Evolutionary conservation across 139 green algal genomes (phyloP).

Genomic region (Volvox reticuliferus): DNA sequence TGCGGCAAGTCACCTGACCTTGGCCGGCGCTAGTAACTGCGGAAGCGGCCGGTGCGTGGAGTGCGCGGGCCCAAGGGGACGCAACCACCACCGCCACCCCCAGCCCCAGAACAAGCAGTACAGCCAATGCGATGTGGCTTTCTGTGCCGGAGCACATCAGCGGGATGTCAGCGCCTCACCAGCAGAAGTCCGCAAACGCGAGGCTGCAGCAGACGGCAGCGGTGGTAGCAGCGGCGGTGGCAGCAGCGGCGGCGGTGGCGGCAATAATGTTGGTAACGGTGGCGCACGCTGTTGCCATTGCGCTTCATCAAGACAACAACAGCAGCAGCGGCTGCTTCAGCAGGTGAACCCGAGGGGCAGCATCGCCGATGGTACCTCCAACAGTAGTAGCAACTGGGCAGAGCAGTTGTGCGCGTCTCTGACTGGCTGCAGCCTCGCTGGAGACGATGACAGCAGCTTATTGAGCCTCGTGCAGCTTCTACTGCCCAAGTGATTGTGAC

Average conservation of each 20-base stretch:
- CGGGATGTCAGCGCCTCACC: neutral
- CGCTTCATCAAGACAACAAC: neutral
- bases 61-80: too few relatives aligned
- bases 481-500: neutral
- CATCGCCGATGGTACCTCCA: neutral
- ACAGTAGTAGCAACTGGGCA: neutral
- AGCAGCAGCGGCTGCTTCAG: neutral
- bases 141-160: too few relatives aligned
- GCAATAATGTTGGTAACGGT: neutral
- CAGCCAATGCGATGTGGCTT: neutral
- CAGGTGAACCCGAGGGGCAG: neutral
- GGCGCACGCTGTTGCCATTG: neutral
- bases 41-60: too few relatives aligned
- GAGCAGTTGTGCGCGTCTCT: neutral
- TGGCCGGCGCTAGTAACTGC: neutral
- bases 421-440: neutral
- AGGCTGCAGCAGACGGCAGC: neutral
- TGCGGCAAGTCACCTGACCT: too few relatives aligned
- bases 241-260: too few relatives aligned
- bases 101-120: neutral
- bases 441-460: neutral
- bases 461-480: neutral
- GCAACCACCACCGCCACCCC: too few relatives aligned
- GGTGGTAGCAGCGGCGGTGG: neutral
- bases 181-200: too few relatives aligned